Base-by-base conservation (phyloP, 768 basidiomycete genomes). In the Russula foetens region DNA sequence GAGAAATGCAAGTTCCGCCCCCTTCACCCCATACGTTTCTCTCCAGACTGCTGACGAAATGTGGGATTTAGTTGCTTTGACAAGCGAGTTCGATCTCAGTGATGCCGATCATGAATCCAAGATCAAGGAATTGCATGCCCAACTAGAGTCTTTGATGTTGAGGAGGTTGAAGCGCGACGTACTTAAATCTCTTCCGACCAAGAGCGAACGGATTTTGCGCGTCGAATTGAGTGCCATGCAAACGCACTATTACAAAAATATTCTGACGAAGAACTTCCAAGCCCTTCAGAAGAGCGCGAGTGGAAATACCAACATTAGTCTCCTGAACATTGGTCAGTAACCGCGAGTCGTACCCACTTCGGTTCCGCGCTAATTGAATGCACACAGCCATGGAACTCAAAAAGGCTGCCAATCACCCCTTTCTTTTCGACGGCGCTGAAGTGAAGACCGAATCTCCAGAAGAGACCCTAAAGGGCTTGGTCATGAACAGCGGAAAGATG, bases 401-500 rank as follows among this genome's bases (percentile, higher is more conserved):
- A 79, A 98, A 99, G 73, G 94, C 95, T 1, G 93, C 92, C 28
- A 98, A 98, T 69, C 97, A 99, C 69, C 97, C 97, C 1, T 99
- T 88, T 72, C 82, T 99, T 2, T 98, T 98, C 68, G 97, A 99
- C 54, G 97, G 97, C 28, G 97, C 93, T 23, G 97, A 98, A 74
- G 74, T 77, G 3, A 72, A 72, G 53, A 77, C 80, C 3, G 78
- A 79, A 47, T 84, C 77, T 60, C 71, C 77, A 15, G 92, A 97
- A 51, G 96, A 98, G 70, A 85, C 84, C 17, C 81, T 98, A 62
- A 92, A 90, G 68, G 95, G 94, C n/a, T 81, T 99, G 21, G 92
- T 98, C 64, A 97, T 97, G 92, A 96, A 88, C 74, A 94, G 92
- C 62, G 97, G 97, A 35, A 99, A 99, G 77, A 86, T 99, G 88